Conservation (phyloP, 192 early-diverging fungal genomes). For the Fimicolochytrium jonesii region DNA sequence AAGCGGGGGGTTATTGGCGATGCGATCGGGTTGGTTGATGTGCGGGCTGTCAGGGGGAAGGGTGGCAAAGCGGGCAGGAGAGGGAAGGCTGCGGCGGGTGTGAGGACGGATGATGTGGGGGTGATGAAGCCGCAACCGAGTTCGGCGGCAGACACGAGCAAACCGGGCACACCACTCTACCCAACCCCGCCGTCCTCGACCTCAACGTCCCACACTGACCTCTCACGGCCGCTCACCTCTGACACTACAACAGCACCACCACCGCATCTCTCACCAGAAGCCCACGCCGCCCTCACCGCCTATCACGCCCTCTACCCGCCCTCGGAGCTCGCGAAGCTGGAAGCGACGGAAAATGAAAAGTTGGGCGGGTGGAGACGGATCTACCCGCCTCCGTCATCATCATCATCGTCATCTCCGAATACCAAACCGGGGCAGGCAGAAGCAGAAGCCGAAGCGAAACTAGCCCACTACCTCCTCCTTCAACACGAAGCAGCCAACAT, state of each 20-base stretch:
- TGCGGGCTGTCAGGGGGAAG: slow-evolving; percentile 18
- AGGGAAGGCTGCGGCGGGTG: slow-evolving; percentile 18
- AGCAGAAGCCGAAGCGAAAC: slow-evolving; percentile 35
- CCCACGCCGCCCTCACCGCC: not conserved
- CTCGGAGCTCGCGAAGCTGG: not conserved
- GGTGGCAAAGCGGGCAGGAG: slow-evolving; percentile 29
- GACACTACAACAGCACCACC: too few relatives aligned
- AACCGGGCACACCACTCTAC: too few relatives aligned
- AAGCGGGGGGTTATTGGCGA: slow-evolving; percentile 50
- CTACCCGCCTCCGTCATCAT: slow-evolving; percentile 22
- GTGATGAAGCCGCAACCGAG: not conserved
- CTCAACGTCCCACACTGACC: not conserved
- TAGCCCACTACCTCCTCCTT: slow-evolving; percentile 24
- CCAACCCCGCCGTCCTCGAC: not conserved
- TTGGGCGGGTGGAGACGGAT: slow-evolving; percentile 16
- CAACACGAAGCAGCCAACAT: slow-evolving; percentile 24
- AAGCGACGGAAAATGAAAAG: slow-evolving; percentile 1
- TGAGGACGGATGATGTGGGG: not conserved
- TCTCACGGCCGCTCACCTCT: too few relatives aligned
- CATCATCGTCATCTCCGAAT: too few relatives aligned
- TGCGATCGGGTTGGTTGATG: slow-evolving; percentile 43
- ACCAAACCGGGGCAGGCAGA: slow-evolving; percentile 8
- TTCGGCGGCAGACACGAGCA: not conserved
- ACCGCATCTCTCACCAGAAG: not conserved
- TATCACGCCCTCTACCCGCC: too few relatives aligned